Percentiles rank a stretch among this genome's conserved stretches.
Evolutionary conservation across 192 early-diverging fungal species (phyloP).

Genomic region (Linnemannia zychae): DNA sequence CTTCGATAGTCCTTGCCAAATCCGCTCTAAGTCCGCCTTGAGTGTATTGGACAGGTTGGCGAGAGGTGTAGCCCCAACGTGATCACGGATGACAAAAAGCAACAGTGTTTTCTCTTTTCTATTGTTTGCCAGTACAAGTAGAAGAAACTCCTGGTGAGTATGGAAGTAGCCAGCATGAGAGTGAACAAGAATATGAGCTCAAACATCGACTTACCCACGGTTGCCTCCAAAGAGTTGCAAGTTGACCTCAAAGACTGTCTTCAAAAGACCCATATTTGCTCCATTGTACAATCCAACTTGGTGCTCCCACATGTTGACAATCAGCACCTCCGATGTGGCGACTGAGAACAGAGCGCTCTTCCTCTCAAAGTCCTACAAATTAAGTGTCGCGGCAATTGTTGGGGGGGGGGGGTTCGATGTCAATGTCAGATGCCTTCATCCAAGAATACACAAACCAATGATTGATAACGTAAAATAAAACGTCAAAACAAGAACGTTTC

Average conservation of each 20-base stretch:
- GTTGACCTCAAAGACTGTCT: constrained; percentile 99
- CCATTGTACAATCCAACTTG: constrained; percentile 99
- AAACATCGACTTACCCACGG: constrained; percentile 64
- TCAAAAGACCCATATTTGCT: constrained; percentile 98
- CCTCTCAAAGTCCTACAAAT: constrained; percentile 91
- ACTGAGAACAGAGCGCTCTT: constrained; percentile 99
- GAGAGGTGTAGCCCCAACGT: constrained; percentile 90
- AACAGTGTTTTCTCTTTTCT: constrained; percentile 92
- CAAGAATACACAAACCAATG: neutral
- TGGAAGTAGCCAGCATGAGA: too few relatives aligned
- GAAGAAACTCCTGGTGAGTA: too few relatives aligned
- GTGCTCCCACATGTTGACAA: constrained; percentile 99
- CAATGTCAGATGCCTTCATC: neutral
- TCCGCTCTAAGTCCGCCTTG: constrained; percentile 84
- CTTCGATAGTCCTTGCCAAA: constrained; percentile 93
- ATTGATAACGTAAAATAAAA: neutral
- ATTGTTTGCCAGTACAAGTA: neutral
- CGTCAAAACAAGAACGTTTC: too few relatives aligned
- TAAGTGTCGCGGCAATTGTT: neutral
- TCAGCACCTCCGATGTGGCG: constrained; percentile 93
- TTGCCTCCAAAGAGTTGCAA: constrained; percentile 92
- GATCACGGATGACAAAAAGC: constrained; percentile 97
- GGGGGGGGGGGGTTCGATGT: neutral
- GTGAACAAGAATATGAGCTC: neutral
- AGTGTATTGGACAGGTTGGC: constrained; percentile 83